Evolutionary conservation across 2,329 filamentous ascomycete genomes (phyloP).

Genomic region (Didymella keratinophila): DNA sequence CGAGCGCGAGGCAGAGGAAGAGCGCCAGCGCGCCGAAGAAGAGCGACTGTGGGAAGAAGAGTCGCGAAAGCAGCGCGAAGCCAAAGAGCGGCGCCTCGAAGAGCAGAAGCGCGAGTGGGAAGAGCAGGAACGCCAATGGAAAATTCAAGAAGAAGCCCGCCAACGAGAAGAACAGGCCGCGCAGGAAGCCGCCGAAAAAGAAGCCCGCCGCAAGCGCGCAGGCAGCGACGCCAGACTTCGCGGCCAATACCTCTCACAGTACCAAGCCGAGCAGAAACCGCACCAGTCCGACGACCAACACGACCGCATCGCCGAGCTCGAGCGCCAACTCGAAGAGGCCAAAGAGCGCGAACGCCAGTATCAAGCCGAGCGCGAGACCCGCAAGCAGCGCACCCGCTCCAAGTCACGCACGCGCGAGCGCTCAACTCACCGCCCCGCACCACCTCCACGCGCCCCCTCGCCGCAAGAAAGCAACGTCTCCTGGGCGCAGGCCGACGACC

Average conservation of each 20-base stretch:
- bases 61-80: constrained; percentile 65
- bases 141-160: constrained; percentile 75
- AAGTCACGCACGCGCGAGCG: constrained; percentile 47
- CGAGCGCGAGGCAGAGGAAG: constrained; percentile 67
- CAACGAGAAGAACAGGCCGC: constrained; percentile 76
- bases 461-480: constrained; percentile 64
- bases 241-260: constrained; percentile 87
- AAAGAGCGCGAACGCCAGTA: constrained; percentile 72
- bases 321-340: constrained; percentile 73
- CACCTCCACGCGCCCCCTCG: constrained; percentile 50
- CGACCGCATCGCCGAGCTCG: constrained; percentile 79
- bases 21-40: constrained; percentile 67
- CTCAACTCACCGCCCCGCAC: constrained; percentile 46
- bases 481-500: constrained; percentile 70
- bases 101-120: constrained; percentile 78
- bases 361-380: constrained; percentile 65
- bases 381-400: constrained; percentile 51
- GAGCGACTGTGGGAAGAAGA: constrained; percentile 73
- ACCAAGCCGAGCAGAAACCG: constrained; percentile 72
- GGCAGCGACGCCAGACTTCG: constrained; percentile 73
- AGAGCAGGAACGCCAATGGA: constrained; percentile 79
- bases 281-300: constrained; percentile 55
- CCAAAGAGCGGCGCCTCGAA: constrained; percentile 66
- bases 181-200: constrained; percentile 71
- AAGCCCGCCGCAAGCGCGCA: constrained; percentile 68